Conservation (phyloP, 768 basidiomycete genomes). For the Mycena albidolilacea region DNA sequence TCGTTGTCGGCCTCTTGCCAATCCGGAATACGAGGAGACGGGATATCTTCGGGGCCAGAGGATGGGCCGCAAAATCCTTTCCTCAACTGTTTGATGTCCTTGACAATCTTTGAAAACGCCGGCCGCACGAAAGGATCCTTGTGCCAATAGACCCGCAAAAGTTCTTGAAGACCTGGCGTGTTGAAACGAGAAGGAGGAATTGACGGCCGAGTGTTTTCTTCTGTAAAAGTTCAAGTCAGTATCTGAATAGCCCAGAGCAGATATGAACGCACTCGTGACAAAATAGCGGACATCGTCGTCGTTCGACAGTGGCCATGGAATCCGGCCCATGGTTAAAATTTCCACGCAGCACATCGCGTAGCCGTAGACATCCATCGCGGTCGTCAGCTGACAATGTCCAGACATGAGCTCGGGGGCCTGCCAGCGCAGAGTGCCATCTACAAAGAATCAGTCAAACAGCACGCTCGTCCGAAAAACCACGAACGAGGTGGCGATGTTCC, state of each 20-base stretch:
- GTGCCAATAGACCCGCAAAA: slow-evolving; percentile 73
- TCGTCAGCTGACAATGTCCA: slow-evolving; percentile 63
- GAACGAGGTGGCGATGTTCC: slow-evolving; percentile 48
- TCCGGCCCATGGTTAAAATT: slow-evolving; percentile 71
- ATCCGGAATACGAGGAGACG: slow-evolving; percentile 48
- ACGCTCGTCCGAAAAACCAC: slow-evolving; percentile 38
- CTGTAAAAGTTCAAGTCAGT: slow-evolving; percentile 48
- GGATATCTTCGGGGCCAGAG: slow-evolving; percentile 46
- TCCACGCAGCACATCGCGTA: slow-evolving; percentile 78
- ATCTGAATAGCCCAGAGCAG: slow-evolving; percentile 4
- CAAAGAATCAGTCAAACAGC: neutral
- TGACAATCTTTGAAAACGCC: slow-evolving; percentile 64
- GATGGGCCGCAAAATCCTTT: slow-evolving; percentile 52
- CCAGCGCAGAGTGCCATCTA: slow-evolving; percentile 66
- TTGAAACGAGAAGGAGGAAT: slow-evolving; percentile 58
- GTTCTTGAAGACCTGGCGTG: slow-evolving; percentile 53
- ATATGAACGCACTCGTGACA: slow-evolving; percentile 60
- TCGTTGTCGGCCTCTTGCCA: slow-evolving; percentile 41
- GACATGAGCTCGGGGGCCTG: slow-evolving; percentile 77
- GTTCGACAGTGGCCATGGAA: slow-evolving; percentile 70
- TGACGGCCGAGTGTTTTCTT: slow-evolving; percentile 65
- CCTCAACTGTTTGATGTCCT: slow-evolving; percentile 61
- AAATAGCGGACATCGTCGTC: slow-evolving; percentile 66
- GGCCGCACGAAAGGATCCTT: slow-evolving; percentile 66
- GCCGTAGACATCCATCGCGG: slow-evolving; percentile 76